A percentile compares a stretch with the other conserved stretches of the same genome.
phyloP scores from a whole-genome alignment of 2,329 filamentous ascomycete species.

The Hypoxylon sp. region DNA sequence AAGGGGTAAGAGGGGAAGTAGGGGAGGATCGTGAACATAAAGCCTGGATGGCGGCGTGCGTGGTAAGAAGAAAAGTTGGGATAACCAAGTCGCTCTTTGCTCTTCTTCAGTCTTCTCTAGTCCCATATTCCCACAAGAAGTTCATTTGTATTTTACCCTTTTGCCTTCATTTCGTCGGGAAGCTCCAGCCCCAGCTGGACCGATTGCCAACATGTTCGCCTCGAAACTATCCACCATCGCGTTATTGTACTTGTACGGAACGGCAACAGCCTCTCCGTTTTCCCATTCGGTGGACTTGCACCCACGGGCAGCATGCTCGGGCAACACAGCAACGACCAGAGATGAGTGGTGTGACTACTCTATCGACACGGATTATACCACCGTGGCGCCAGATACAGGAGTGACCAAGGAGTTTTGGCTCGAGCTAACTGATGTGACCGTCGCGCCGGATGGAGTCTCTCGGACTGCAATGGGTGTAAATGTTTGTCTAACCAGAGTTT shows the following conservation, averaged over 20 bases:
- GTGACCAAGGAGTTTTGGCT: constrained; percentile 58
- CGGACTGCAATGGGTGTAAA: constrained; percentile 58
- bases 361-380: constrained; percentile 56
- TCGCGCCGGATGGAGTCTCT: constrained; percentile 57
- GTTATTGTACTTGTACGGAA: constrained; percentile 27
- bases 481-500: constrained; percentile 23
- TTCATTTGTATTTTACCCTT: constrained; percentile 12
- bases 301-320: constrained; percentile 43
- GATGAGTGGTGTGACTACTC: constrained; percentile 58
- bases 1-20: background rate
- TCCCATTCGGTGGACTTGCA: constrained; percentile 27
- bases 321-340: constrained; percentile 50
- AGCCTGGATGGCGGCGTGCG: constrained; percentile 14
- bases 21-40: constrained; percentile 32
- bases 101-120: constrained; percentile 24
- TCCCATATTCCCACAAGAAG: constrained; percentile 4
- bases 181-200: constrained; percentile 9
- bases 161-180: constrained; percentile 3
- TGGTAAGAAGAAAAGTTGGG: constrained; percentile 1
- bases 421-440: constrained; percentile 52
- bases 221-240: constrained; percentile 33
- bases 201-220: constrained; percentile 34
- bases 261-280: constrained; percentile 35
- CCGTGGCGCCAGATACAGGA: constrained; percentile 55
- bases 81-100: constrained; percentile 29